phyloP scores from a whole-genome alignment of 768 basidiomycete species.

The Clathrus columnatus region DNA sequence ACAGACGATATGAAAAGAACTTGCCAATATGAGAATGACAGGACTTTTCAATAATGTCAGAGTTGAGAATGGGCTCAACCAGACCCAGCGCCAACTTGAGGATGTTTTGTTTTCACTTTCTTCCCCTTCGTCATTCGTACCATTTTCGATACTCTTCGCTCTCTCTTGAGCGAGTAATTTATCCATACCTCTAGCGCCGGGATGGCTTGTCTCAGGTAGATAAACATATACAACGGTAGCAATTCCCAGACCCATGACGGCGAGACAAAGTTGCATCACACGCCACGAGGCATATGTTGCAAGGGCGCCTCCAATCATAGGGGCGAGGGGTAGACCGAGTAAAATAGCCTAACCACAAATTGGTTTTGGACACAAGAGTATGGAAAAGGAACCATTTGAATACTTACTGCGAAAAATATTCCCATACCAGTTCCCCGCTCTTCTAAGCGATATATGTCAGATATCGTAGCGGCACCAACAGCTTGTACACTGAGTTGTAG shows the following conservation, averaged over 20 bases:
- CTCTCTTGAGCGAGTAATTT: constrained; percentile 19
- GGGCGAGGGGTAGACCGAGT: constrained; percentile 54
- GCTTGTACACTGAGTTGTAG: background rate
- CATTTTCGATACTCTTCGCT: background rate
- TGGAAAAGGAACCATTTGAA: background rate
- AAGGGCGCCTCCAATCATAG: constrained; percentile 41
- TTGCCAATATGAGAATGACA: background rate
- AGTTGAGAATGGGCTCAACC: constrained; percentile 51
- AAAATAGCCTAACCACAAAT: constrained; percentile 35
- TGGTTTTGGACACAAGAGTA: background rate
- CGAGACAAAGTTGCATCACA: constrained; percentile 41
- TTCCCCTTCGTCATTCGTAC: background rate
- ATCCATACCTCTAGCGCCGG: constrained; percentile 47
- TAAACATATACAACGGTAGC: constrained; percentile 33
- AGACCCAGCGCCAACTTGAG: constrained; percentile 20
- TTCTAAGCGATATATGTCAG: constrained; percentile 58
- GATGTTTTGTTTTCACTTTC: background rate
- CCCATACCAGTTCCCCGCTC: constrained; percentile 38
- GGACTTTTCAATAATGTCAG: constrained; percentile 19
- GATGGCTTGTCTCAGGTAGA: constrained; percentile 65
- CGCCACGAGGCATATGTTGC: constrained; percentile 64
- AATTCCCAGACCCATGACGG: constrained; percentile 30
- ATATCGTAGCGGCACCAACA: constrained; percentile 42
- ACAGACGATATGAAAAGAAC: background rate
- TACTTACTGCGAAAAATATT: background rate